Conservation (phyloP, 164 flowering plant genomes). For the Nymphaea colorata region DNA sequence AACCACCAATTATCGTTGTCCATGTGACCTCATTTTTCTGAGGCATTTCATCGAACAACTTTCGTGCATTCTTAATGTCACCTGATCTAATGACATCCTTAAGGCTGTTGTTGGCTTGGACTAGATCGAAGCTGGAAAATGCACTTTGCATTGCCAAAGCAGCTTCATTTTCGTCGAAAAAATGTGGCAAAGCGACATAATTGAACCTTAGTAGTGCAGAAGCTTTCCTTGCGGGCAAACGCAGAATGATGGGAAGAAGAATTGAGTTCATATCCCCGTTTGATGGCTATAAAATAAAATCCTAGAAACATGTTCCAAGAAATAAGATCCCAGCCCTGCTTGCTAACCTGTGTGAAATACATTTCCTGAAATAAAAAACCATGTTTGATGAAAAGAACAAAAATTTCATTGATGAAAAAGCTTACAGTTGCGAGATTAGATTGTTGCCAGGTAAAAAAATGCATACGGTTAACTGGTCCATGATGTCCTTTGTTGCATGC, state of each 20-base stretch:
- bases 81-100: constrained; percentile 33
- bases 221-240: neutral
- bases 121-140: constrained; percentile 6
- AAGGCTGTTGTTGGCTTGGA: constrained; percentile 28
- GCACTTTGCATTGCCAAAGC: neutral
- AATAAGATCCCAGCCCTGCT: too few species aligned
- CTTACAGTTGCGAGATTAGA: too few species aligned
- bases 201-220: neutral
- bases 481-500: constrained; percentile 99
- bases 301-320: too few species aligned
- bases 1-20: constrained; percentile 67
- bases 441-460: constrained; percentile 60
- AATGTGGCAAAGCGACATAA: neutral
- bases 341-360: too few species aligned
- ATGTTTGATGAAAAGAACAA: too few species aligned
- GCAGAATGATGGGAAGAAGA: neutral
- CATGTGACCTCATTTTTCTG: constrained; percentile 60
- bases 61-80: constrained; percentile 39
- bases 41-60: constrained; percentile 61
- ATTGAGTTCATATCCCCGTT: neutral
- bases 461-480: constrained; percentile 91
- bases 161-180: neutral
- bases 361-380: too few species aligned
- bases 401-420: too few species aligned
- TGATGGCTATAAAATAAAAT: too few species aligned